These are phyloP conservation scores for Butyriboletus loyo DNA, from an alignment of 768 basidiomycete species.

Conservation along the genomic window DNA sequence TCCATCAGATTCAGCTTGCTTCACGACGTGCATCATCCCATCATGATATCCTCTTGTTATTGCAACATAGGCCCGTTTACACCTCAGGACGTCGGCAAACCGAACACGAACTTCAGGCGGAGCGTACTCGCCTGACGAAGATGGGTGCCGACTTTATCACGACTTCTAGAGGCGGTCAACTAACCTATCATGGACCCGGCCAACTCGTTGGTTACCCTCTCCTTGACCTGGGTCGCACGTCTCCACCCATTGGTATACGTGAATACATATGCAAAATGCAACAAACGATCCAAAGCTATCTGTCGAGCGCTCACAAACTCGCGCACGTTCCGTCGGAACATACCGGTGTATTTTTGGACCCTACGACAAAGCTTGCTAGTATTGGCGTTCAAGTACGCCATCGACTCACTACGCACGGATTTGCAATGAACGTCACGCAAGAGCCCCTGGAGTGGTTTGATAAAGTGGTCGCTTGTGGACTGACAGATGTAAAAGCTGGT, in stretches of 20 bases:
- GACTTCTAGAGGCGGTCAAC: slow-evolving; percentile 84
- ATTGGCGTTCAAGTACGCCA: slow-evolving; percentile 97
- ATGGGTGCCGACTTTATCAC: slow-evolving; percentile 87
- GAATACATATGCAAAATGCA: slow-evolving; percentile 88
- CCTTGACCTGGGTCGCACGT: slow-evolving; percentile 79
- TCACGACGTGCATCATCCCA: slow-evolving; percentile 47
- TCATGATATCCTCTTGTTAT: slow-evolving; percentile 67
- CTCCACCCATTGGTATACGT: slow-evolving; percentile 67
- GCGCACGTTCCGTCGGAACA: slow-evolving; percentile 62
- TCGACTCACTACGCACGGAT: slow-evolving; percentile 91
- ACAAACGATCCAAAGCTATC: slow-evolving; percentile 60
- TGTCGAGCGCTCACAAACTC: slow-evolving; percentile 60
- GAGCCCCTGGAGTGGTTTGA: slow-evolving; percentile 87
- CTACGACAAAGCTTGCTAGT: slow-evolving; percentile 84
- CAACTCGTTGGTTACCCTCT: slow-evolving; percentile 96
- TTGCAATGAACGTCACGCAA: slow-evolving; percentile 83
- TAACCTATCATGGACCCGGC: slow-evolving; percentile 97
- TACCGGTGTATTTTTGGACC: slow-evolving; percentile 86
- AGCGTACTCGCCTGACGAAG: slow-evolving; percentile 60
- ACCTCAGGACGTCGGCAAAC: slow-evolving; percentile 90
- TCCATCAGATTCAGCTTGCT: slow-evolving; percentile 64
- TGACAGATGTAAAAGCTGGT: slow-evolving; percentile 77
- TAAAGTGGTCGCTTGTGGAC: slow-evolving; percentile 85
- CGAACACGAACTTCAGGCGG: slow-evolving; percentile 52
- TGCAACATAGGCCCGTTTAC: slow-evolving; percentile 93